Conservation (phyloP, 257 asterid genomes). For the Phtheirospermum japonicum region DNA sequence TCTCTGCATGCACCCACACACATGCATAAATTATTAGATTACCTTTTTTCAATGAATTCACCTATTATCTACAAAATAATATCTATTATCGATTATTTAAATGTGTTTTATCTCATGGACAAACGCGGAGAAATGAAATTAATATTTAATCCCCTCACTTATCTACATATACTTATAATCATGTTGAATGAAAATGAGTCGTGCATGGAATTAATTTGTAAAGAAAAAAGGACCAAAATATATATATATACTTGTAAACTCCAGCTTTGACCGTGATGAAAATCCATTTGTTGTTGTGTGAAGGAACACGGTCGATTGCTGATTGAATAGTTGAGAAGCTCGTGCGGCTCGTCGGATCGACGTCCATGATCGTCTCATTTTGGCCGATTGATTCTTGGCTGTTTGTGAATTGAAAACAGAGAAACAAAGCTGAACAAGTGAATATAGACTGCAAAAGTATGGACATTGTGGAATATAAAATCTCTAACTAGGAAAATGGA, state of each 20-base stretch:
- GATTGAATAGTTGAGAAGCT: conserved; percentile 42
- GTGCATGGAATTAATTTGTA: neutral
- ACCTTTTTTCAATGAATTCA: no score
- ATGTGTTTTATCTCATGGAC: no score
- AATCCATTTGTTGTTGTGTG: conserved; percentile 42
- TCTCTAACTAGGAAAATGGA: neutral
- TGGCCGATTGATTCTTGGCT: neutral
- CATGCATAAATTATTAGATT: no score
- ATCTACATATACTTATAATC: no score
- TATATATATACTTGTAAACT: conserved; percentile 36
- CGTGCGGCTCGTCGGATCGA: conserved; percentile 33
- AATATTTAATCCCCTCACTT: no score
- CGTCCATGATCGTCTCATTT: conserved; percentile 30
- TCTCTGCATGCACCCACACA: conserved; percentile 33
- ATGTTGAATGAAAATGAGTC: neutral
- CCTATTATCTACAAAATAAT: no score
- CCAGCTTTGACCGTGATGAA: conserved; percentile 50
- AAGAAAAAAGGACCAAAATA: neutral
- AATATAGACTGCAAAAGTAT: neutral
- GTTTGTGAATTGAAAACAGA: conserved; percentile 19
- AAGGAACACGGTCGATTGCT: conserved; percentile 53
- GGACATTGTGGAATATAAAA: conserved; percentile 12
- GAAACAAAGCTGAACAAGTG: conserved; percentile 9
- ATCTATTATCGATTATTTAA: no score
- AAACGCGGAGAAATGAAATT: no score